These are phyloP conservation scores for Athelia psychrophila DNA, from an alignment of 1,284 basidiomycete genomes.

Conservation along the genomic window DNA sequence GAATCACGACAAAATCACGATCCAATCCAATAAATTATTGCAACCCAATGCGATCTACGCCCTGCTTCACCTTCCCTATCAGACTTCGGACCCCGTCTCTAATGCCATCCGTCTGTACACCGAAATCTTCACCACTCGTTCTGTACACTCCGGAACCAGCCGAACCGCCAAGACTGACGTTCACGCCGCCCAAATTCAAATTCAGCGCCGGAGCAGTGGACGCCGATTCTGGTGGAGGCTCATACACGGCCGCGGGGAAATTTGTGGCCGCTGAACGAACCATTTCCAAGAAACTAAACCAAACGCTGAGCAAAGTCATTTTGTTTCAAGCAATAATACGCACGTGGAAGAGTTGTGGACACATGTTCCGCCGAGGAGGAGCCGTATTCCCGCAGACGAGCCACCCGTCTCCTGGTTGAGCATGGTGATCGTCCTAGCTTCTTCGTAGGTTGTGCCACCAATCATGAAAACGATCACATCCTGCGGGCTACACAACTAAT, in stretches of 20 bases:
- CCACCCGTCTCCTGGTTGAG: conserved; percentile 77
- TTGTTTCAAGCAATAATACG: conserved; percentile 13
- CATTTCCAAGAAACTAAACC: conserved; percentile 72
- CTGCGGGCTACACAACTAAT: conserved; percentile 63
- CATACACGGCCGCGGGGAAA: conserved; percentile 66
- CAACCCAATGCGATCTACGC: conserved; percentile 74
- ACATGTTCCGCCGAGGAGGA: conserved; percentile 89
- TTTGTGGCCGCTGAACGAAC: conserved; percentile 57
- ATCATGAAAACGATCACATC: conserved; percentile 95
- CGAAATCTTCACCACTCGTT: conserved; percentile 65
- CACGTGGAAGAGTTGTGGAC: conserved; percentile 91
- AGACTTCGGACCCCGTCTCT: conserved; percentile 85
- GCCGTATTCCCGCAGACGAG: conserved; percentile 55
- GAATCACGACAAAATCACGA: too few relatives aligned
- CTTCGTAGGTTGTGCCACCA: conserved; percentile 93
- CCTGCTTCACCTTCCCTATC: conserved; percentile 85
- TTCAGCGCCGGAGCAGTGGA: conserved; percentile 75
- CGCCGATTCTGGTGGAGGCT: conserved; percentile 66
- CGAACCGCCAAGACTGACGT: conserved; percentile 86
- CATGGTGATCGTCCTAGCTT: conserved; percentile 79
- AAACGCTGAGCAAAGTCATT: neutral
- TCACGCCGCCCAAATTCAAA: conserved; percentile 87
- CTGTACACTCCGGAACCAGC: conserved; percentile 82
- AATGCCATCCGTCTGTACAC: conserved; percentile 79
- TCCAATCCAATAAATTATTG: conserved; percentile 14